phyloP scores from a whole-genome alignment of 2,329 filamentous ascomycete species.

The Aspergillus persii region DNA sequence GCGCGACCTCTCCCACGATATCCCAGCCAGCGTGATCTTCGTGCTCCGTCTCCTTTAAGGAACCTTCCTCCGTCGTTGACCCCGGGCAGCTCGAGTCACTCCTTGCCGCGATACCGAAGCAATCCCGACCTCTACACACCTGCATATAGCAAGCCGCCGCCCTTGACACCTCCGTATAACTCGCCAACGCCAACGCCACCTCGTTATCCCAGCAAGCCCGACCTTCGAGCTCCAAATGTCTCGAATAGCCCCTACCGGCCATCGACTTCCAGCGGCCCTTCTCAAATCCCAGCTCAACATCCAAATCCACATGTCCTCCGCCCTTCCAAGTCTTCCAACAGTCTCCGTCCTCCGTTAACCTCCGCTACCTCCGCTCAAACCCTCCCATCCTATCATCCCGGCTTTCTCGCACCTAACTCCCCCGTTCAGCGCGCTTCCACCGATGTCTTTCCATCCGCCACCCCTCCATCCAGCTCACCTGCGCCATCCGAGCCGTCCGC shows the following conservation, averaged over 20 bases:
- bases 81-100: not conserved
- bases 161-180: not conserved
- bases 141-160: not conserved
- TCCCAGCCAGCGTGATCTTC: not conserved
- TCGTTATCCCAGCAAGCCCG: not conserved
- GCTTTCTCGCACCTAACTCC: not conserved
- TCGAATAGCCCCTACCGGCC: not conserved
- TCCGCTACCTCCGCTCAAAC: not conserved
- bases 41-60: not conserved
- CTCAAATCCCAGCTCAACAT: not conserved
- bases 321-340: not conserved
- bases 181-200: not conserved
- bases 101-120: not conserved
- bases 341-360: not conserved
- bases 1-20: not conserved
- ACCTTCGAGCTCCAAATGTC: not conserved
- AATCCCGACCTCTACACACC: not conserved
- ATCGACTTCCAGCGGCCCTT: not conserved
- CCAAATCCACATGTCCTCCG: not conserved
- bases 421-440: conserved; percentile 3
- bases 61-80: not conserved
- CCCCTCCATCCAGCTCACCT: not conserved
- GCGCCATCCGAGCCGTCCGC: conserved; percentile 1
- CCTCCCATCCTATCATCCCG: not conserved
- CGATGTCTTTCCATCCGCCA: not conserved